Evolutionary conservation across 306 rosid species (phyloP), one percentile per base, ranked within the genome.

Genomic region (Hippophae rhamnoides): DNA sequence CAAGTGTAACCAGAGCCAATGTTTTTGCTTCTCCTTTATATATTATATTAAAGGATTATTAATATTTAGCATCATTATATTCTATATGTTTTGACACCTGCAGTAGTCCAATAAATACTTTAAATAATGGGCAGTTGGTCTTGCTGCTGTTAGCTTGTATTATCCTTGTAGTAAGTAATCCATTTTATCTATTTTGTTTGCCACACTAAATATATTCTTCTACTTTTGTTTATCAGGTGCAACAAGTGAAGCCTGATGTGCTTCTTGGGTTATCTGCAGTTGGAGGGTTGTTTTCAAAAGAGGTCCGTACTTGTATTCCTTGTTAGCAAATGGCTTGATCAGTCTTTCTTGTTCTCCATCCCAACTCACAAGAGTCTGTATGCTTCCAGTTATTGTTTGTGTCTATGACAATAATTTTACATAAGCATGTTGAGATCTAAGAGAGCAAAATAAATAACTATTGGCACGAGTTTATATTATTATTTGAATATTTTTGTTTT

Each of bases 231-330:
- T 56, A 69, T 65, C 82, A 93, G 99, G 99, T 93, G 47, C 71
- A 79, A 70, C 82, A 86, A 77, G 93, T 93, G 66, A 93, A 88
- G 78, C 99, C 99, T 47, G 99, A 93, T 82, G 99, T 93, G 54
- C 99, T 93, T 65, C 84, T 93, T 57, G 99, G 99, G 82, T 78
- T 93, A 64, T 93, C 99, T 66, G 99, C 99, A 23, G 99, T 93
- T 13, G 99, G 99, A 68, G 99, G 99, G 56, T 78, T 93, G 76
- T 93, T 93, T 78, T 83, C 99, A 7, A 82, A 80, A 41, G 99
- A 93, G 99, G 99, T 93, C 76, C 53, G 11, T 44, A 7, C 50
- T 54, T 56, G 66, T 54, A 40, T 52, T 64, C 57, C 61, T 69
- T 31, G n/a, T 11, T 9, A 2, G 60, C 46, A 41, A 50, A 23